Percentiles rank a stretch among this genome's conserved stretches.
Evolutionary conservation across 495 filamentous ascomycete genomes (phyloP).

Genomic region (Paragyromitra xinjiangensis): DNA sequence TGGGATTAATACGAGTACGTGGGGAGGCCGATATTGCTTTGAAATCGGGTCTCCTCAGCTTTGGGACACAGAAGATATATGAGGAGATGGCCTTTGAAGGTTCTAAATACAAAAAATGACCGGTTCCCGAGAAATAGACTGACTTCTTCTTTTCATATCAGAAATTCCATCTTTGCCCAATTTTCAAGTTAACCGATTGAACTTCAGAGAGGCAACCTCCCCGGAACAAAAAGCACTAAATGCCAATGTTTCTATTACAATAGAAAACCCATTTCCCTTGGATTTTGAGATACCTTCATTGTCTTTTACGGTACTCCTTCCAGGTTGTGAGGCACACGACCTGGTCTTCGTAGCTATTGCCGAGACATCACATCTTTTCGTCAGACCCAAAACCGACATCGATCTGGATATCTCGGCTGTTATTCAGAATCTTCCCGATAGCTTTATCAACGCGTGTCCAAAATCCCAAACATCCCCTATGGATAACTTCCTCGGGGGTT

Average conservation of each 20-base stretch:
- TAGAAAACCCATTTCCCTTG: slow-evolving; percentile 78
- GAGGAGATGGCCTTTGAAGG: slow-evolving; percentile 81
- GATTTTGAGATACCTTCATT: slow-evolving; percentile 77
- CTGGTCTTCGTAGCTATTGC: slow-evolving; percentile 75
- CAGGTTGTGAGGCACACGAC: slow-evolving; percentile 69
- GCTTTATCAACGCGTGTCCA: slow-evolving; percentile 76
- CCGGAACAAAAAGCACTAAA: slow-evolving; percentile 70
- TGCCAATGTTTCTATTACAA: slow-evolving; percentile 74
- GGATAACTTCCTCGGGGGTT: slow-evolving; percentile 81
- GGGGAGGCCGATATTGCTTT: slow-evolving; percentile 75
- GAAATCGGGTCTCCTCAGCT: slow-evolving; percentile 76
- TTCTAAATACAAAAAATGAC: slow-evolving; percentile 58
- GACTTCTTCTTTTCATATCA: slow-evolving; percentile 37
- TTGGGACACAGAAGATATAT: slow-evolving; percentile 76
- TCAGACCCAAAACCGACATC: slow-evolving; percentile 72
- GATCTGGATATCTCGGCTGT: slow-evolving; percentile 73
- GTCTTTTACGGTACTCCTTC: slow-evolving; percentile 82
- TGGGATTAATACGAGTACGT: slow-evolving; percentile 72
- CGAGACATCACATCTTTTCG: slow-evolving; percentile 69
- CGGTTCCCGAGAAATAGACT: slow-evolving; percentile 38
- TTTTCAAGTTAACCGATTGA: slow-evolving; percentile 78
- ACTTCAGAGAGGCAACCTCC: slow-evolving; percentile 73
- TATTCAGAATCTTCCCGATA: slow-evolving; percentile 73
- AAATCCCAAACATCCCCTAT: slow-evolving; percentile 78
- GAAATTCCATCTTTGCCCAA: slow-evolving; percentile 79